Evolutionary conservation across 163 green algal species (phyloP), one percentile per base, ranked within the genome.

Genomic region (Scenedesmus sp.): DNA sequence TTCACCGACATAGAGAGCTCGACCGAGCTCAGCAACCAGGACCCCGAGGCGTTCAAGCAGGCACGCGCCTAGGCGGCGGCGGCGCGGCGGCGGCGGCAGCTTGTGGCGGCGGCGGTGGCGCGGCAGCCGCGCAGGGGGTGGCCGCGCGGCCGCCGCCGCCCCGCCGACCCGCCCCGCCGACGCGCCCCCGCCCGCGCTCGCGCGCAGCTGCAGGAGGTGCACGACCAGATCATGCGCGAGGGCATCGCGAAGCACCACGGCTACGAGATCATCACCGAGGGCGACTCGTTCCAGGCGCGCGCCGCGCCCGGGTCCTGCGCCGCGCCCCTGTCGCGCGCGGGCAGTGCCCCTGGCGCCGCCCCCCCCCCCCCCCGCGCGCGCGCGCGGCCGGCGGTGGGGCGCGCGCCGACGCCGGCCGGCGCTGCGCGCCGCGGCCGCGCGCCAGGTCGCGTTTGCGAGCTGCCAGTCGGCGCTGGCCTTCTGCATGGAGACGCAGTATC

Each of bases 211-310:
- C 88, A 94, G 70, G 89, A 93, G 13, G 88, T 91, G 15, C 90
- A 95, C 73, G 91, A 95, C 75, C 82, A 91, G 69, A 44, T 94
- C 9, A 90, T 96, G 80, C 86, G 92, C 5, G 89, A 93, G 75
- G 78, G 86, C 28, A 93, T 96, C 34, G 84, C 81, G 2, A 86
- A 82, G 56, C 34, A 75, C 44, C n/a, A 45, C 48, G 56, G 70
- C 26, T 78, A 69, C 33, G 67, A 83, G 33, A 70, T 81, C 53
- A 72, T 63, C 45, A 84, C 75, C 29, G 87, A 91, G 63, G 90
- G 87, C 0, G 91, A 95, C 75, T 86, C 86, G 50, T 96, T 95
- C 79, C 82, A 90, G n/a, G n/a, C n/a, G n/a, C n/a, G n/a, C n/a
- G n/a, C n/a, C n/a, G n/a, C n/a, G n/a, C n/a, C n/a, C 24, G 79